A percentile compares a stretch with the other conserved stretches of the same genome.
These are phyloP conservation scores for Trypanosoma brucei DNA, from an alignment of 208 protist species.

Conservation along the genomic window DNA sequence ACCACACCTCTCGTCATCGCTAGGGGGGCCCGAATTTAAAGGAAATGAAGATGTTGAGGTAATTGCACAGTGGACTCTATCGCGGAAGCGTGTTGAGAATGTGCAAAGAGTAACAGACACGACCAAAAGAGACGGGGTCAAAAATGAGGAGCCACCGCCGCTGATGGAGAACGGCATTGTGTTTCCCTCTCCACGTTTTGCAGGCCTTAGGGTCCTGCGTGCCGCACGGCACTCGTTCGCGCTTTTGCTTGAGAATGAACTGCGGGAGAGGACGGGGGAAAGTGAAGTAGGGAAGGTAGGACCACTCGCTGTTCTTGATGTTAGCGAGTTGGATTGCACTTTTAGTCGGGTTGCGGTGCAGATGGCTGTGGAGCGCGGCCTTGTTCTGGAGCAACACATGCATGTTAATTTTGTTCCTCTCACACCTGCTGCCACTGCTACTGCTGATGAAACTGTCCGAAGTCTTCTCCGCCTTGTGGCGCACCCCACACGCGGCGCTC, in stretches of 20 bases:
- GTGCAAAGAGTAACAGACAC: not conserved
- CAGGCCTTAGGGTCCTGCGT: slow-evolving; percentile 61
- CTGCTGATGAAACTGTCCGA: slow-evolving; percentile 21
- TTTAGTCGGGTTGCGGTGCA: slow-evolving; percentile 61
- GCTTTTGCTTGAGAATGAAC: slow-evolving; percentile 40
- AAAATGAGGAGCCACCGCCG: slow-evolving; percentile 7
- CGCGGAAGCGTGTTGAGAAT: not conserved
- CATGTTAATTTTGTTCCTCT: slow-evolving; percentile 61
- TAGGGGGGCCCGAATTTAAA: not conserved
- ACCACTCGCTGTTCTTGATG: slow-evolving; percentile 54
- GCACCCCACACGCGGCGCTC: slow-evolving; percentile 16
- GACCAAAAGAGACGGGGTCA: slow-evolving; percentile 5
- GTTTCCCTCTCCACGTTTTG: slow-evolving; percentile 35
- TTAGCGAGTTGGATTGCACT: slow-evolving; percentile 60
- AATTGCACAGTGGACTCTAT: not conserved
- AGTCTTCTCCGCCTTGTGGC: slow-evolving; percentile 44
- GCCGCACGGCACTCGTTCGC: slow-evolving; percentile 54
- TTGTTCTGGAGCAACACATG: slow-evolving; percentile 42
- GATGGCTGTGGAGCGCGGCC: slow-evolving; percentile 43
- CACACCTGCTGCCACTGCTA: slow-evolving; percentile 31
- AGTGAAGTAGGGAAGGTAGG: slow-evolving; percentile 1
- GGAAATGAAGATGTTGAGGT: not conserved
- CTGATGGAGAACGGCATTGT: slow-evolving; percentile 69
- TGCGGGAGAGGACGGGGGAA: not conserved
- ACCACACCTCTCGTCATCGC: not conserved